These are phyloP conservation scores for Mucor plumbeus DNA, from an alignment of 371 early-diverging fungal species.

Conservation along the genomic window DNA sequence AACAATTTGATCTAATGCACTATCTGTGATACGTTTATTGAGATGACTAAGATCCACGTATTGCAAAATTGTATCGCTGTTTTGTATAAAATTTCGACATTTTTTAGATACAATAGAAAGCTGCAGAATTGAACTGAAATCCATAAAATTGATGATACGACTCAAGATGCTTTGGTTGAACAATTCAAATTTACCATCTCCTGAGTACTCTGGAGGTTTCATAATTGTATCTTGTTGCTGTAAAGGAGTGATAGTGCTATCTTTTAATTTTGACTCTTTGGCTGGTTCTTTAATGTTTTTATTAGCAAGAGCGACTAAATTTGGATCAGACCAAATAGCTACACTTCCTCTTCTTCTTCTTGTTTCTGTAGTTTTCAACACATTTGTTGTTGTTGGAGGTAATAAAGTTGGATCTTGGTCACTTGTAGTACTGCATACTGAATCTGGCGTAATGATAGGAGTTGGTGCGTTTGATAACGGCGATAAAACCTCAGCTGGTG, in stretches of 20 bases:
- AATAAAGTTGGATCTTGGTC: constrained; percentile 52
- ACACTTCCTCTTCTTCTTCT: constrained; percentile 72
- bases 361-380: constrained; percentile 47
- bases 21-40: constrained; percentile 55
- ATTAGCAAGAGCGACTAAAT: constrained; percentile 61
- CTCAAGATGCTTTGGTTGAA: constrained; percentile 27
- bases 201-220: neutral
- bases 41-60: constrained; percentile 46
- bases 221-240: neutral
- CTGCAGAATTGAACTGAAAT: constrained; percentile 32
- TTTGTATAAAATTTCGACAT: constrained; percentile 37
- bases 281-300: constrained; percentile 16
- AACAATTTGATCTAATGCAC: constrained; percentile 15
- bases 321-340: constrained; percentile 85
- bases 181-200: constrained; percentile 12
- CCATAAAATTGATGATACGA: constrained; percentile 34
- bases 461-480: neutral
- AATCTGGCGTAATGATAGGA: constrained; percentile 24
- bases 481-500: neutral
- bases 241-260: neutral
- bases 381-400: constrained; percentile 28
- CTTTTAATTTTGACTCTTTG: constrained; percentile 12
- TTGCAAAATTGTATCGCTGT: constrained; percentile 34
- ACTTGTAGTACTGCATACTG: constrained; percentile 51
- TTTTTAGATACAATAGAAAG: constrained; percentile 30